These are phyloP conservation scores for Globisporangium heterothallicum DNA, from an alignment of 352 stramenopile genomes.

Conservation along the genomic window DNA sequence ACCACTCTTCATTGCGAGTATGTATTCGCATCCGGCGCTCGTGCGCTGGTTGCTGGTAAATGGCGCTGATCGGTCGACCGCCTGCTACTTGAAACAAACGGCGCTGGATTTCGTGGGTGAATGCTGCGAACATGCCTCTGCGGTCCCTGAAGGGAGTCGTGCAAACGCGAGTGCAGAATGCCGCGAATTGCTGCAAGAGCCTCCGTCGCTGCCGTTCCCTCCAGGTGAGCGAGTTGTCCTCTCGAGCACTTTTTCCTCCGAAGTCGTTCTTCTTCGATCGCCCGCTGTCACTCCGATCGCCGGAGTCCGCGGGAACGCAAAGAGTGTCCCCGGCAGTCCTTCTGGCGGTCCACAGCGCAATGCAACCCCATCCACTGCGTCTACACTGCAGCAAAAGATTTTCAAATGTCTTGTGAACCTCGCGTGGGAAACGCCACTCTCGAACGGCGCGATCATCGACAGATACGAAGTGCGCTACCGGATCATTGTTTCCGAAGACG, in stretches of 20 bases:
- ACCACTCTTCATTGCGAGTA: constrained; percentile 56
- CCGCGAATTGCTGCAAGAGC: constrained; percentile 26
- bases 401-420: constrained; percentile 49
- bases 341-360: no score
- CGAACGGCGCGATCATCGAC: constrained; percentile 63
- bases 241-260: constrained; percentile 31
- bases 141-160: neutral
- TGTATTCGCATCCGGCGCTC: constrained; percentile 45
- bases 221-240: constrained; percentile 25
- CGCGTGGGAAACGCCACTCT: constrained; percentile 53
- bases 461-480: constrained; percentile 70
- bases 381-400: constrained; percentile 38
- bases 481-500: constrained; percentile 25
- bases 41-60: constrained; percentile 53
- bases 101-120: constrained; percentile 49
- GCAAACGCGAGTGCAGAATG: constrained; percentile 34
- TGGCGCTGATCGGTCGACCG: constrained; percentile 41
- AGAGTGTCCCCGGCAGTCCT: neutral
- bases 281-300: constrained; percentile 14
- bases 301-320: constrained; percentile 2
- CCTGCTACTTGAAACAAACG: constrained; percentile 50
- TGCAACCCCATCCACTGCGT: neutral
- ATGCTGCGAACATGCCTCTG: constrained; percentile 32
- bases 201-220: constrained; percentile 23
- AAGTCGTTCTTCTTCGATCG: constrained; percentile 31